Evolutionary conservation across 2,329 filamentous ascomycete species (phyloP), one percentile per base, ranked within the genome.

Genomic region (Xylaria multiplex): DNA sequence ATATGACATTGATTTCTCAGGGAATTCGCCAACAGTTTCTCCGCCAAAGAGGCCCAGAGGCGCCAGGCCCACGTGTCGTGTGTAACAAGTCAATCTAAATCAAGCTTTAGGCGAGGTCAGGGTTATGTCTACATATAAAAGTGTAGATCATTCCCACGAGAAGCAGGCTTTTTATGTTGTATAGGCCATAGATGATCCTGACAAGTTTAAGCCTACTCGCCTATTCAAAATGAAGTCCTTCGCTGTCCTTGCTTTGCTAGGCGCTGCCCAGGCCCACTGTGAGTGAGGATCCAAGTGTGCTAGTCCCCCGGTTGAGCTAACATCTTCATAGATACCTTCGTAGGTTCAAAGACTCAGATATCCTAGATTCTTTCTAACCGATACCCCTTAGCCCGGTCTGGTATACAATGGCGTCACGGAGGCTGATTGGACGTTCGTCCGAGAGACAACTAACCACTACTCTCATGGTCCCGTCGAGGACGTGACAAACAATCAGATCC

Each of bases 381-480:
- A 49, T 32, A 24, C 16, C 27, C 19, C 30, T 6, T 62, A 71
- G 69, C 73, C 73, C 11, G 72, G 70, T 19, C 64, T 75, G n/a
- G 58, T 73, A 45, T 70, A 73, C 64, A 68, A 69, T 22, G 72
- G 71, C 57, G 67, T 68, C 11, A 73, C 72, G 3, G 69, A 72
- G 49, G 66, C 63, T 1, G 77, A 79, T 66, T 80, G 77, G 77
- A 74, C 72, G 2, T 75, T 68, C 35, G 72, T 80, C 48, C 73
- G 79, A 24, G 73, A 79, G 69, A 80, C 79, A 30, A 78, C 79
- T 32, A 80, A 80, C 71, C 77, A 76, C 70, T 73, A 79, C 64
- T 73, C 70, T 30, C 79, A 80, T 64, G 71, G 71, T 6, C 77
- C 69, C 0, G 77, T 80, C 2, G 73, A 77, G 6, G 73, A 78